Evolutionary conservation across 495 filamentous ascomycete genomes (phyloP).

Genomic region (Neurospora intermedia): DNA sequence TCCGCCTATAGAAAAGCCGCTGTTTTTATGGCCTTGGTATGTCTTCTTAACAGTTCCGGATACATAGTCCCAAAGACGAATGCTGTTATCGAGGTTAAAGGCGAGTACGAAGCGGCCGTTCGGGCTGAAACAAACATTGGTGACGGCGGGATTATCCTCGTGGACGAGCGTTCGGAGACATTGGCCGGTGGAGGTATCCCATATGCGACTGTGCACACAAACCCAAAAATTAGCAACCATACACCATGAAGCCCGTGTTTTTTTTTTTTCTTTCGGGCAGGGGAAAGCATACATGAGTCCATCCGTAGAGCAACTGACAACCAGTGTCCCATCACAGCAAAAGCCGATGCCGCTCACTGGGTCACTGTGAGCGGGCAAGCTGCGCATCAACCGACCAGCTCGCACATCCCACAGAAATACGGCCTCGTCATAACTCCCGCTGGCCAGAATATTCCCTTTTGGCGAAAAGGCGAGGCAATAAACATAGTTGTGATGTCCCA

Average conservation of each 20-base stretch:
- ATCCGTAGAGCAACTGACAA: constrained; percentile 80
- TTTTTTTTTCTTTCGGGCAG: not conserved
- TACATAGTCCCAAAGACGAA: constrained; percentile 91
- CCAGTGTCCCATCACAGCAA: constrained; percentile 80
- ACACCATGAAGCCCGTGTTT: not conserved
- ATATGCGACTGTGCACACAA: constrained; percentile 52
- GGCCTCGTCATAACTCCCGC: constrained; percentile 93
- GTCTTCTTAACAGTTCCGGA: constrained; percentile 83
- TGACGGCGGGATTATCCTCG: constrained; percentile 89
- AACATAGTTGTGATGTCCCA: constrained; percentile 92
- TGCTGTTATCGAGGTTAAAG: constrained; percentile 79
- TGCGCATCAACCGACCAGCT: constrained; percentile 71
- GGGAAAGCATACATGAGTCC: constrained; percentile 58
- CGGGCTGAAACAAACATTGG: constrained; percentile 82
- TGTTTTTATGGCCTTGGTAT: constrained; percentile 86
- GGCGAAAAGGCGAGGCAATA: constrained; percentile 89
- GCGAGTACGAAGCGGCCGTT: constrained; percentile 89
- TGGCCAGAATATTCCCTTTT: constrained; percentile 91
- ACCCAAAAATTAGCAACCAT: constrained; percentile 3
- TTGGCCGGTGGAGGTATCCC: constrained; percentile 93
- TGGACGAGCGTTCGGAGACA: constrained; percentile 90
- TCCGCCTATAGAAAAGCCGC: constrained; percentile 70
- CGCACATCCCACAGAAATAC: constrained; percentile 95
- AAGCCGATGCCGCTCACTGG: constrained; percentile 91
- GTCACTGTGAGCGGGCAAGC: constrained; percentile 87